Evolutionary conservation across 768 basidiomycete species (phyloP).

Genomic region (Cyclocybe aegerita): DNA sequence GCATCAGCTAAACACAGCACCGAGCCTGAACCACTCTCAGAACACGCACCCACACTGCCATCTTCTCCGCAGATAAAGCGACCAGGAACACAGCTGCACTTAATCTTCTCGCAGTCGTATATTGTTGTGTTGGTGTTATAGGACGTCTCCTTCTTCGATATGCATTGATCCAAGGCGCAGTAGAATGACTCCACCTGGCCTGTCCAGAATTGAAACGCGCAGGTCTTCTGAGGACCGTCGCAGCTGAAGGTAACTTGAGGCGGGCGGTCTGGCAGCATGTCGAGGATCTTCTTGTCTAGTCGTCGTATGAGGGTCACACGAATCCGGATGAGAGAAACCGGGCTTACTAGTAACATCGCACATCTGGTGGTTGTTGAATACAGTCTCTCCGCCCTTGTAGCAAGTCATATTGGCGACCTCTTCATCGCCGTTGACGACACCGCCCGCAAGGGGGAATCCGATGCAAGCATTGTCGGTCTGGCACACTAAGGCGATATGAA

Average conservation of each 20-base stretch:
- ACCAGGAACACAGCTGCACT: constrained; percentile 91
- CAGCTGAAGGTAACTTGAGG: constrained; percentile 98
- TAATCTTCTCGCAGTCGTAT: constrained; percentile 81
- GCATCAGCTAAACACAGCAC: not conserved
- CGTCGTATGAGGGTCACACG: not conserved
- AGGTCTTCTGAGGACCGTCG: constrained; percentile 57
- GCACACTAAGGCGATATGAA: constrained; percentile 63
- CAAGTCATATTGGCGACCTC: constrained; percentile 70
- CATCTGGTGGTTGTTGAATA: constrained; percentile 97
- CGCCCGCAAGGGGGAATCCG: constrained; percentile 63
- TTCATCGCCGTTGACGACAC: constrained; percentile 19
- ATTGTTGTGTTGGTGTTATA: constrained; percentile 68
- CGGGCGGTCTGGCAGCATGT: constrained; percentile 83
- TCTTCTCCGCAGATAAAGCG: constrained; percentile 95
- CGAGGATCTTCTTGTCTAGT: constrained; percentile 90
- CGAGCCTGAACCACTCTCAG: not conserved
- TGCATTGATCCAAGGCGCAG: constrained; percentile 79
- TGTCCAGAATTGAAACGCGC: constrained; percentile 99
- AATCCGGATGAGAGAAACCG: constrained; percentile 7
- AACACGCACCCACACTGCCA: constrained; percentile 82
- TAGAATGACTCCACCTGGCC: constrained; percentile 94
- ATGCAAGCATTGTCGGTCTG: constrained; percentile 77
- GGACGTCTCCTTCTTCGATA: constrained; percentile 41
- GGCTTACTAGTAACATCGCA: constrained; percentile 94
- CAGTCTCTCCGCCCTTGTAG: constrained; percentile 89